These are phyloP conservation scores for Ustilago tritici DNA, from an alignment of 1,284 basidiomycete species.

Conservation along the genomic window DNA sequence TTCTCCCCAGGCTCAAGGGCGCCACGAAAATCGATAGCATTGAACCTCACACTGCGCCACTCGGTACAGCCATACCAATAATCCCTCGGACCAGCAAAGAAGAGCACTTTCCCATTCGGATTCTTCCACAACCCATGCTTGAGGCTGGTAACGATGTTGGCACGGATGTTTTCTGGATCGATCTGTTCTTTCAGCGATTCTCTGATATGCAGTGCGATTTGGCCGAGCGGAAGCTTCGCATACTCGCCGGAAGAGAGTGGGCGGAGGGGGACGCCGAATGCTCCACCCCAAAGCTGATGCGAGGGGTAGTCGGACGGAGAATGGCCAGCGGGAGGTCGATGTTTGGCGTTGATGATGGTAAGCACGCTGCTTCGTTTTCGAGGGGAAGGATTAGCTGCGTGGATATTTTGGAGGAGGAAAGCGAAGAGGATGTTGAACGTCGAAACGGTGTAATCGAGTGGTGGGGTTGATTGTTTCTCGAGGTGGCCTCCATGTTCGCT, in stretches of 20 bases:
- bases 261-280: constrained; percentile 16
- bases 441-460: constrained; percentile 5
- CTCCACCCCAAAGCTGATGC: constrained; percentile 32
- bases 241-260: constrained; percentile 15
- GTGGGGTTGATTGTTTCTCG: constrained; percentile 5
- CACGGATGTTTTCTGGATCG: constrained; percentile 17
- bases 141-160: constrained; percentile 10
- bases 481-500: background rate
- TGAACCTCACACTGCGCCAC: constrained; percentile 24
- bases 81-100: constrained; percentile 13
- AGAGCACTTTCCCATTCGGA: constrained; percentile 20
- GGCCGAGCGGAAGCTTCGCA: constrained; percentile 13
- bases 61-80: constrained; percentile 30
- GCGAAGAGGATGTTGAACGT: constrained; percentile 41
- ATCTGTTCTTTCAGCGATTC: constrained; percentile 18
- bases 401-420: constrained; percentile 30
- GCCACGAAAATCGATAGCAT: constrained; percentile 16
- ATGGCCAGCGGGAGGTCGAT: constrained; percentile 17
- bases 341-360: constrained; percentile 28
- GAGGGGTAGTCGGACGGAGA: constrained; percentile 13
- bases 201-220: constrained; percentile 24
- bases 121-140: constrained; percentile 12
- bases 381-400: constrained; percentile 13
- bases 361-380: constrained; percentile 13
- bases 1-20: background rate